Evolutionary conservation across 768 basidiomycete genomes (phyloP).

Genomic region (Kwoniella mangroviensis): DNA sequence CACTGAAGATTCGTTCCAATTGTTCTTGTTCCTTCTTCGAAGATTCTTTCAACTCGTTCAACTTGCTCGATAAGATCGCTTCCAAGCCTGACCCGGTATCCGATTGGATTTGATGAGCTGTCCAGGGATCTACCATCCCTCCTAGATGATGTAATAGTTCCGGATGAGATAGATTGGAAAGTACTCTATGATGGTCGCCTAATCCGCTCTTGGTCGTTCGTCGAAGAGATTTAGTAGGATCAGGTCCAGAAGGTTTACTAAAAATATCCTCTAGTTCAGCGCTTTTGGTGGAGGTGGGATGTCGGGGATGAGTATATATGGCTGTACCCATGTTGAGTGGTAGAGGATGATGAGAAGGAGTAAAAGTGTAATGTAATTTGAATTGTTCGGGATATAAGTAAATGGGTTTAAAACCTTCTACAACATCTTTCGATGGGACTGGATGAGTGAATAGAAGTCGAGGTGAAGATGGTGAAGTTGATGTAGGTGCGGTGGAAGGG

Average conservation of each 20-base stretch:
- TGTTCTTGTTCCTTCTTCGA: slow-evolving; percentile 60
- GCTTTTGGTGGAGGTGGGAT: not conserved
- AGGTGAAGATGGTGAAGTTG: slow-evolving; percentile 7
- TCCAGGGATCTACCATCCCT: not conserved
- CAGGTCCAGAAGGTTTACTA: slow-evolving; percentile 13
- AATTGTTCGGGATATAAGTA: slow-evolving; percentile 42
- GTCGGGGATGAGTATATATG: slow-evolving; percentile 27
- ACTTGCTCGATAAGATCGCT: slow-evolving; percentile 3
- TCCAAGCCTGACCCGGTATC: slow-evolving; percentile 4
- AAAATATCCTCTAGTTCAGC: slow-evolving; percentile 8
- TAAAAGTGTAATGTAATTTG: slow-evolving; percentile 41
- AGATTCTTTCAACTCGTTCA: slow-evolving; percentile 16
- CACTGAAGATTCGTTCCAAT: slow-evolving; percentile 72
- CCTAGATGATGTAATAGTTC: slow-evolving; percentile 29
- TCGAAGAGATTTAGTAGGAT: slow-evolving; percentile 6
- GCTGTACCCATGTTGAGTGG: slow-evolving; percentile 36
- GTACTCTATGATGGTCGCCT: slow-evolving; percentile 26
- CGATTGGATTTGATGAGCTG: not conserved
- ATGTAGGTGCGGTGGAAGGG: slow-evolving; percentile 1
- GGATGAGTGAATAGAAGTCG: slow-evolving; percentile 21
- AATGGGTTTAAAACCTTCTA: slow-evolving; percentile 32
- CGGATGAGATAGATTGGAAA: slow-evolving; percentile 29
- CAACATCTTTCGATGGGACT: slow-evolving; percentile 3
- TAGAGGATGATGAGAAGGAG: slow-evolving; percentile 40
- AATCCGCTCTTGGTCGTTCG: slow-evolving; percentile 5